Evolutionary conservation across 2,329 filamentous ascomycete genomes (phyloP), one percentile per base, ranked within the genome.

Genomic region (Pyrenophora tritici-repentis): DNA sequence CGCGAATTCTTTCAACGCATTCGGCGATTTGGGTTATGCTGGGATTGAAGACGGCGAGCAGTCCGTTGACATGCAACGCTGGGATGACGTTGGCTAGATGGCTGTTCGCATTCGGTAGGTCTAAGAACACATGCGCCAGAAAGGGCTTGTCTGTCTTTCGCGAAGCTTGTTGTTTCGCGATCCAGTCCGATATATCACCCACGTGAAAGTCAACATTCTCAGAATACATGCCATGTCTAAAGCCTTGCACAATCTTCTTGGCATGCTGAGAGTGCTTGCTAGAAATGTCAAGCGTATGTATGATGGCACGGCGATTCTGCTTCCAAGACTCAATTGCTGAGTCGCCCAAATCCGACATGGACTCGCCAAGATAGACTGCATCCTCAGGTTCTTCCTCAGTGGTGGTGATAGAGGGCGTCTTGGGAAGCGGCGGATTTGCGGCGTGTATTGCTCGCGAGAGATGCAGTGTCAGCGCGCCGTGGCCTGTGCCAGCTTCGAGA

Each of bases 401-500:
- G 3, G 53, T 41, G 9, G 45, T 43, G 40, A 61, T 54, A 0
- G 56, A 41, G 6, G 61, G 53, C 1, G 49, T 35, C 12, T 71
- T 64, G 0, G 81, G 79, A 5, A 81, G 74, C 3, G 78, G 73
- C 2, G 83, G 75, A 64, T 92, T 92, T 14, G 85, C 87, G 37
- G 83, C 89, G 67, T 92, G 87, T 38, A 94, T 83, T 2, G 89
- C 88, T 44, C 88, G 83, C 24, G 89, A 86, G 17, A 94, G 79
- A 65, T 92, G 84, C 4, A 94, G 73, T 0, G 89, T 93, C 50
- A 94, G 74, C 29, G 87, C 86, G 50, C 90, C 90, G 78, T 92
- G 89, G n/a, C 90, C 90, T 3, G 90, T 94, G 13, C 90, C 90
- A 39, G 89, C 89, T 73, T 94, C 90, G 44, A 94, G 85, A 37